phyloP scores from a whole-genome alignment of 179 eudicot species.

The Actinidia chinensis region DNA sequence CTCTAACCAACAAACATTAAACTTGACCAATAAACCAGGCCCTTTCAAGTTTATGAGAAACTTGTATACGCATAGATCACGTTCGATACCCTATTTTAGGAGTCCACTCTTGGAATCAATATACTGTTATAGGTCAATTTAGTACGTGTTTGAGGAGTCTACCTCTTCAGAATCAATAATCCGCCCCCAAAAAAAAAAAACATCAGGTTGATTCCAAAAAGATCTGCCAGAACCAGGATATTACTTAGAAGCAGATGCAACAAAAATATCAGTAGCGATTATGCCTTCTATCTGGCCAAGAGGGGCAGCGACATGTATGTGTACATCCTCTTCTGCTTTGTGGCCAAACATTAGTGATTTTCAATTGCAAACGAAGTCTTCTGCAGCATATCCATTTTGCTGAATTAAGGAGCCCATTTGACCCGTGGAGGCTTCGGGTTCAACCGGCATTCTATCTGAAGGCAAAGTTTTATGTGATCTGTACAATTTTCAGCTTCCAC shows the following conservation, averaged over 20 bases:
- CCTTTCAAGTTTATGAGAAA: background rate
- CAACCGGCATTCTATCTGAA: conserved; percentile 33
- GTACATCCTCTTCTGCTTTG: conserved; percentile 87
- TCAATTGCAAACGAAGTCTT: conserved; percentile 79
- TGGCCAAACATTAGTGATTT: conserved; percentile 84
- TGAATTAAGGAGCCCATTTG: conserved; percentile 41
- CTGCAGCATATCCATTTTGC: conserved; percentile 65
- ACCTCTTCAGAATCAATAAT: conserved; percentile 92
- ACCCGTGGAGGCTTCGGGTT: conserved; percentile 28
- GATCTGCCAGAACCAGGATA: conserved; percentile 94
- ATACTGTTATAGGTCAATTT: background rate
- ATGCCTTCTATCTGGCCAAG: conserved; percentile 91
- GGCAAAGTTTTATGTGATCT: conserved; percentile 32
- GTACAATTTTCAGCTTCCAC: conserved; percentile 32
- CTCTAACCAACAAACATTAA: background rate
- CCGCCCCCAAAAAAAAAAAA: conserved; percentile 87
- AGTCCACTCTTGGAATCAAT: too few relatives aligned
- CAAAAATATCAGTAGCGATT: conserved; percentile 95
- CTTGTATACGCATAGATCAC: background rate
- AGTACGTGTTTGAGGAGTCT: background rate
- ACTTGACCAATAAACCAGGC: background rate
- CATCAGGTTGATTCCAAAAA: conserved; percentile 81
- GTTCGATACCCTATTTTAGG: too few relatives aligned
- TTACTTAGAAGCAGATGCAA: conserved; percentile 70
- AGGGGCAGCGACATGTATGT: conserved; percentile 92